Percentiles rank a stretch among this genome's conserved stretches.
These are phyloP conservation scores for Tagetes patula DNA, from an alignment of 129 eudicot species.

Conservation along the genomic window DNA sequence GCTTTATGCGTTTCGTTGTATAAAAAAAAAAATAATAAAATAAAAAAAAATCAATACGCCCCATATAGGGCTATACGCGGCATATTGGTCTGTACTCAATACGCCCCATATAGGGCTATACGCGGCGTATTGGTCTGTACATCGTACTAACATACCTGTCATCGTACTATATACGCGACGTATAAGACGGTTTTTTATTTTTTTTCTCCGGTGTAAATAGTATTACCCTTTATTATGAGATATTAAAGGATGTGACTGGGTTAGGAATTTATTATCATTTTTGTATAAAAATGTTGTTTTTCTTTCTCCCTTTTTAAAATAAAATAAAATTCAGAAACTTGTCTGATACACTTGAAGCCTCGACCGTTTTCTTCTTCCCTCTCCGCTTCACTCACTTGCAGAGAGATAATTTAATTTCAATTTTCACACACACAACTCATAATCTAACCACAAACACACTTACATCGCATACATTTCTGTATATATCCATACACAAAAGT, in stretches of 20 bases:
- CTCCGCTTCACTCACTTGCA: constrained; percentile 19
- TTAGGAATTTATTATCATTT: not conserved
- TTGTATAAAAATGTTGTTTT: not conserved
- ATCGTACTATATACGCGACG: too few species aligned
- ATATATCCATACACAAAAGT: not conserved
- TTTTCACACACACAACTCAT: constrained; percentile 11
- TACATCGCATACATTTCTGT: not conserved
- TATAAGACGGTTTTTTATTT: too few species aligned
- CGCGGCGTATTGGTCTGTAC: too few species aligned
- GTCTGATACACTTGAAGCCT: constrained; percentile 19
- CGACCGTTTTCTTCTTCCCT: constrained; percentile 53
- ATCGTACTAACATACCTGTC: too few species aligned
- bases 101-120: too few species aligned
- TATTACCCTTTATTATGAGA: too few species aligned
- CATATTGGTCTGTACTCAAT: too few species aligned
- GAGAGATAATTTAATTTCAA: not conserved
- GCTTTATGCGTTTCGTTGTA: too few species aligned
- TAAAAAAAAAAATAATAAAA: too few species aligned
- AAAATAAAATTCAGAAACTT: constrained; percentile 5
- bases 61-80: too few species aligned
- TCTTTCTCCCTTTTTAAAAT: not conserved
- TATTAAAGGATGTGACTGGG: not conserved
- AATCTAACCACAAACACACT: constrained; percentile 6
- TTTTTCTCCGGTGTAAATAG: too few species aligned
- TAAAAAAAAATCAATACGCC: too few species aligned